Evolutionary conservation across 306 rosid genomes (phyloP).

Genomic region (Canavalia gladiata): DNA sequence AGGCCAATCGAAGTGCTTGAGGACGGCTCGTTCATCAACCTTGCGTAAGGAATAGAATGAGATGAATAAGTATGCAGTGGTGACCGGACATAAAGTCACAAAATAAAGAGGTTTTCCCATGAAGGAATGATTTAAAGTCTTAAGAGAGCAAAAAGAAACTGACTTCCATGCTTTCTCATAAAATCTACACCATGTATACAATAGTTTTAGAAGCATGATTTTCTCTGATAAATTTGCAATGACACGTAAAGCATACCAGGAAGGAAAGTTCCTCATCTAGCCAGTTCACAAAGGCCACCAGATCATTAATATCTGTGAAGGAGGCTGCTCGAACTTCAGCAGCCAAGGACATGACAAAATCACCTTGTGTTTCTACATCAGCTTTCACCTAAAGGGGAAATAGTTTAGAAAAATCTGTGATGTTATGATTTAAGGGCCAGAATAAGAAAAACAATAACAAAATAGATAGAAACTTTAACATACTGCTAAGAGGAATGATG

Average conservation of each 20-base stretch:
- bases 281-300: conserved; percentile 97
- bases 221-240: not conserved
- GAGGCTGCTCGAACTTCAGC: conserved; percentile 92
- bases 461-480: conserved; percentile 47
- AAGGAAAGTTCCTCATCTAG: conserved; percentile 85
- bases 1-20: conserved; percentile 99
- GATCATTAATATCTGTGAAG: conserved; percentile 75
- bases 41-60: conserved; percentile 47
- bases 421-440: not conserved
- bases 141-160: not conserved
- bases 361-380: conserved; percentile 97
- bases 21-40: conserved; percentile 99
- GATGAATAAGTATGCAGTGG: conserved; percentile 26
- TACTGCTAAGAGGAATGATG: conserved; percentile 96
- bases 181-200: not conserved
- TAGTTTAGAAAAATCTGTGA: conserved; percentile 7
- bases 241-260: conserved; percentile 50
- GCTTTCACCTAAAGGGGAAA: conserved; percentile 72
- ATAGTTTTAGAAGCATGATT: conserved; percentile 22
- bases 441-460: conserved; percentile 8
- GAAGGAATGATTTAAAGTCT: not conserved
- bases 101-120: not conserved
- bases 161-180: conserved; percentile 5
- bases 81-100: not conserved
- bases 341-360: conserved; percentile 90